Conservation (phyloP, 345 rosid genomes). For the Moricandia arvensis region DNA sequence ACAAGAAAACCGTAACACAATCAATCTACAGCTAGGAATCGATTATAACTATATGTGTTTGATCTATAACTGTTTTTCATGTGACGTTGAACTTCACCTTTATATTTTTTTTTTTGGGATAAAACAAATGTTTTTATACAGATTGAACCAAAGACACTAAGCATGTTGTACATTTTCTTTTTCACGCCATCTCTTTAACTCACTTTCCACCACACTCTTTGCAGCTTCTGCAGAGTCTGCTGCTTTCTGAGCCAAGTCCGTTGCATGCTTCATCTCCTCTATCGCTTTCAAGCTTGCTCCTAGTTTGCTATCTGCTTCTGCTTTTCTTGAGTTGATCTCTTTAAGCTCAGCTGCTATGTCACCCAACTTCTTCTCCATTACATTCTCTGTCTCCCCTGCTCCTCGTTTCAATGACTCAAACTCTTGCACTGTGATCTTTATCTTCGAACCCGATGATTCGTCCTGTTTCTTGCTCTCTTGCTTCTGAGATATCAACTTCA, state of each 20-base stretch:
- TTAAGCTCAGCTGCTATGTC: constrained; percentile 48
- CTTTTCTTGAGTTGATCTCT: constrained; percentile 45
- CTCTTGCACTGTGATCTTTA: constrained; percentile 57
- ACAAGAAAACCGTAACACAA: no score
- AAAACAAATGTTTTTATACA: constrained; percentile 25
- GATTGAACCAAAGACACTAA: constrained; percentile 5
- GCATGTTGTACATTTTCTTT: constrained; percentile 39
- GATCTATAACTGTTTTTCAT: no score
- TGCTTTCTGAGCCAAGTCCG: constrained; percentile 66
- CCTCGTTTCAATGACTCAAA: constrained; percentile 53
- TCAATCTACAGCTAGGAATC: no score
- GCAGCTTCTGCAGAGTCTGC: constrained; percentile 73
- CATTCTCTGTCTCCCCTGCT: constrained; percentile 45
- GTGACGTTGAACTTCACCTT: neutral
- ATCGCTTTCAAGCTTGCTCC: constrained; percentile 53
- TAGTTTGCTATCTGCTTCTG: constrained; percentile 44
- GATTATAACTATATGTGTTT: no score
- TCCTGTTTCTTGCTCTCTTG: constrained; percentile 20
- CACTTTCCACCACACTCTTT: constrained; percentile 56
- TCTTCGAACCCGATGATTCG: constrained; percentile 38
- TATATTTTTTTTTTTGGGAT: constrained; percentile 2
- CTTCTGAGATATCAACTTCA: constrained; percentile 48
- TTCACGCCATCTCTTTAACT: constrained; percentile 61
- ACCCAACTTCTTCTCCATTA: constrained; percentile 50
- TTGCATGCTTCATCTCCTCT: constrained; percentile 68